These are phyloP conservation scores for Diplosphaera chodatii DNA, from an alignment of 139 green algal species.

Conservation along the genomic window DNA sequence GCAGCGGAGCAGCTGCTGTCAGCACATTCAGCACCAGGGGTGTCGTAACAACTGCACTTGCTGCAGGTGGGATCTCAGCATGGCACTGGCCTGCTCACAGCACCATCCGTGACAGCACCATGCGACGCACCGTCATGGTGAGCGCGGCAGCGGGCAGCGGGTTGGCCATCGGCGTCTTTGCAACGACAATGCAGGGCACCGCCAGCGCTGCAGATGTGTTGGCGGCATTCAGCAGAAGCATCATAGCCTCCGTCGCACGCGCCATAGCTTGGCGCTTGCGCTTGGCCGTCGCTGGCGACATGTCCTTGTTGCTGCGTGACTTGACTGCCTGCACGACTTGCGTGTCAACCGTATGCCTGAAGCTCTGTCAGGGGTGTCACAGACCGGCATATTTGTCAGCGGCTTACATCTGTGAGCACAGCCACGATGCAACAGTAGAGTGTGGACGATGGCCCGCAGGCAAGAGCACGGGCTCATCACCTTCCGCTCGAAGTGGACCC, in stretches of 20 bases:
- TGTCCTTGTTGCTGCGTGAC: conserved; percentile 6
- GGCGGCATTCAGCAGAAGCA: conserved; percentile 35
- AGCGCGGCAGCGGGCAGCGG: conserved; percentile 49
- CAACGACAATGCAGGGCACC: conserved; percentile 45
- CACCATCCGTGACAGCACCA: not conserved
- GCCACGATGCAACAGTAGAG: too few relatives aligned
- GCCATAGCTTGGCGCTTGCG: not conserved
- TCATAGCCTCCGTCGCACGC: conserved; percentile 32
- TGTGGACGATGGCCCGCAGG: too few relatives aligned
- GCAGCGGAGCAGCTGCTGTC: not conserved
- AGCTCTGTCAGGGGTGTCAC: too few relatives aligned
- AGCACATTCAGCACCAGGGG: too few relatives aligned
- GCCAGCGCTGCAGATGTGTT: conserved; percentile 39
- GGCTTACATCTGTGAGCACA: too few relatives aligned
- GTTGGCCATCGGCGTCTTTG: conserved; percentile 31
- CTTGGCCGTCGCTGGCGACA: conserved; percentile 5
- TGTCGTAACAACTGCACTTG: too few relatives aligned
- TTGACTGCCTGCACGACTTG: conserved; percentile 15
- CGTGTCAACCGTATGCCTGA: too few relatives aligned
- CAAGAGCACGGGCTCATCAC: too few relatives aligned
- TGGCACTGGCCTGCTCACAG: not conserved
- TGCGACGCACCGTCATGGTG: conserved; percentile 24
- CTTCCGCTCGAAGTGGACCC: conserved; percentile 5
- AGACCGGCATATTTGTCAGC: too few relatives aligned
- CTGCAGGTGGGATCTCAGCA: not conserved